phyloP scores from a whole-genome alignment of 352 stramenopile genomes.

The Globisporangium barbulae region DNA sequence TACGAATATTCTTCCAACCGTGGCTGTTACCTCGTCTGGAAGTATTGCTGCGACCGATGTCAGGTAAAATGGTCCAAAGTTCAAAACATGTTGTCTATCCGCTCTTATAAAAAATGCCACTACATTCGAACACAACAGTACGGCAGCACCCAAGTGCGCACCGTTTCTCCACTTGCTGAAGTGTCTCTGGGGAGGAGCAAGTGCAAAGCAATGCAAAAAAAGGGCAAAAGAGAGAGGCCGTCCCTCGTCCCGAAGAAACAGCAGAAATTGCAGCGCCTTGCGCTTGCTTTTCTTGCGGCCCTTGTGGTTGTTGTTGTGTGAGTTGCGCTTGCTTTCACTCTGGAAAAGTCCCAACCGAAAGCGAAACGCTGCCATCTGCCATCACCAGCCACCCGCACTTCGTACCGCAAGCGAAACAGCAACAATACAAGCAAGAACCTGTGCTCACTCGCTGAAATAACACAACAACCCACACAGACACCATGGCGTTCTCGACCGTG shows the following conservation, averaged over 20 bases:
- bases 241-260: not conserved
- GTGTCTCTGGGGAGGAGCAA: slow-evolving; percentile 16
- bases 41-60: no score
- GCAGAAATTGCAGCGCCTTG: not conserved
- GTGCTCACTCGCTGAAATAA: not conserved
- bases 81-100: not conserved
- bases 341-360: slow-evolving; percentile 11
- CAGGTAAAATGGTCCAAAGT: no score
- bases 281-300: not conserved
- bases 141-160: not conserved
- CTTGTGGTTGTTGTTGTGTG: not conserved
- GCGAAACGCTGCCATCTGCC: slow-evolving; percentile 8
- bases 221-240: not conserved
- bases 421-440: not conserved
- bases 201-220: not conserved
- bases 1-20: no score
- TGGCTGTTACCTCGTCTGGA: no score
- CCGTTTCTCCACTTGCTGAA: not conserved
- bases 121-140: not conserved
- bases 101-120: not conserved
- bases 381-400: not conserved
- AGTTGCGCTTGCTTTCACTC: slow-evolving; percentile 13
- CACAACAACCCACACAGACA: not conserved
- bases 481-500: slow-evolving; percentile 48
- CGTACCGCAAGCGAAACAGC: not conserved